Conservation (phyloP, 1,284 basidiomycete species). For the Tilletia caries region DNA sequence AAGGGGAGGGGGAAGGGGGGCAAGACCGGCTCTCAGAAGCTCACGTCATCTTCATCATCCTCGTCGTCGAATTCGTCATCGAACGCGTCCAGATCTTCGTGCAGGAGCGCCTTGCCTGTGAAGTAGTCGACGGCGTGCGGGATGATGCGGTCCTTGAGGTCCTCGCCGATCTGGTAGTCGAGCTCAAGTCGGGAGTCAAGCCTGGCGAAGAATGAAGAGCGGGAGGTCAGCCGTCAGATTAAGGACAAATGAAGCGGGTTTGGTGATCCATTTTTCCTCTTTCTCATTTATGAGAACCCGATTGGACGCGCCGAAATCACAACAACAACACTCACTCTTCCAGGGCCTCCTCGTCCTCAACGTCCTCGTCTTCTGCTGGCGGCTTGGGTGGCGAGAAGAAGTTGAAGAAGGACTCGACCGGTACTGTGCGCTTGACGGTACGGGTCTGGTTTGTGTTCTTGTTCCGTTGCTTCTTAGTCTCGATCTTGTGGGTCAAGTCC, state of each 20-base stretch:
- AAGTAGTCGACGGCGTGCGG: constrained; percentile 83
- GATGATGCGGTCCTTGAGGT: constrained; percentile 95
- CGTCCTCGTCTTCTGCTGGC: constrained; percentile 39
- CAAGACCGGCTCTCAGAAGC: constrained; percentile 1
- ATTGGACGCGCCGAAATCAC: background rate
- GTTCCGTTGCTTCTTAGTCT: constrained; percentile 99
- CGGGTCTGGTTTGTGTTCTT: constrained; percentile 61
- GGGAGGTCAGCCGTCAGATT: background rate
- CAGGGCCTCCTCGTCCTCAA: constrained; percentile 15
- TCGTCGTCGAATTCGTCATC: constrained; percentile 63
- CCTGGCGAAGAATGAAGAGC: constrained; percentile 9
- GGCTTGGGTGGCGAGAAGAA: constrained; percentile 53
- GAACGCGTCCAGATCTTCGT: constrained; percentile 62
- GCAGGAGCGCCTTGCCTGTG: constrained; percentile 90
- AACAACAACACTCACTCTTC: constrained; percentile 23
- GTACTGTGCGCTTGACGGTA: constrained; percentile 52
- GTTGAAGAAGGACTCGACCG: constrained; percentile 54
- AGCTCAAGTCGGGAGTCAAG: constrained; percentile 87
- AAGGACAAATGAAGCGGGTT: constrained; percentile 1
- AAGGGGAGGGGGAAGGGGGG: constrained; percentile 1
- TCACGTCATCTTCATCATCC: constrained; percentile 57
- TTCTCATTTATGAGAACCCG: background rate
- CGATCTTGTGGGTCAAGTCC: constrained; percentile 92
- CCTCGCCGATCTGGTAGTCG: constrained; percentile 97
- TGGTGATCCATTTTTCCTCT: no score